Conservation (phyloP, 139 green algal species). For the Desmodesmus armatus region DNA sequence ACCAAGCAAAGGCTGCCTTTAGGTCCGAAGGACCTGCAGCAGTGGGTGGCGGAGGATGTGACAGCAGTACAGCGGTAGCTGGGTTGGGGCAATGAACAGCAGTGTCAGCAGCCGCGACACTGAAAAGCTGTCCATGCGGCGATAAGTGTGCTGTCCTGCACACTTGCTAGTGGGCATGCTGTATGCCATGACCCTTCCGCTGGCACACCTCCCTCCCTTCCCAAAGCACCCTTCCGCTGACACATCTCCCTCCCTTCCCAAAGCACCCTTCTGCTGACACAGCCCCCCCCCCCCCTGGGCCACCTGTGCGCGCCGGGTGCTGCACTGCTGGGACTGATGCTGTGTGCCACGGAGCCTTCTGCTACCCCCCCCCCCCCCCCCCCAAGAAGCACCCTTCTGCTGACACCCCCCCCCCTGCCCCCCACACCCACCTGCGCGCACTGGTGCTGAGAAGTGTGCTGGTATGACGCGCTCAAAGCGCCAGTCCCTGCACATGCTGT, state of each 20-base stretch:
- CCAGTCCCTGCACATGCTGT: conserved; percentile 83
- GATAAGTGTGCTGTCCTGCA: background rate
- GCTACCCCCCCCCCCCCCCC: no score
- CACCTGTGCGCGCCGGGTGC: background rate
- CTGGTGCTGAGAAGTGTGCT: conserved; percentile 89
- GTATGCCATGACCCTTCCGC: no score
- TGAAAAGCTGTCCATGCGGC: background rate
- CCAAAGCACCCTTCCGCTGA: background rate
- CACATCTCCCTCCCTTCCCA: background rate
- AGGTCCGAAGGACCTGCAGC: conserved; percentile 1
- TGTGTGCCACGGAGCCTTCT: background rate
- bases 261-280: background rate
- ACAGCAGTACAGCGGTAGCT: no score
- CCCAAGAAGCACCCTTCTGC: background rate
- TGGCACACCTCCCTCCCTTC: background rate
- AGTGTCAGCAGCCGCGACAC: background rate
- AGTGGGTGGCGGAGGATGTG: background rate
- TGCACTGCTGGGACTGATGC: background rate
- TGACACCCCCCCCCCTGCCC: background rate
- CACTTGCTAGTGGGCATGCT: background rate
- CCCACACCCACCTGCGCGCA: conserved; percentile 52
- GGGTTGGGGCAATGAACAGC: no score
- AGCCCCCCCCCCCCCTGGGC: background rate
- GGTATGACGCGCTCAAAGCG: conserved; percentile 91
- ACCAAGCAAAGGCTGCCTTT: background rate